Evolutionary conservation across 208 protist genomes (phyloP).

Genomic region (Phytomonas francai): DNA sequence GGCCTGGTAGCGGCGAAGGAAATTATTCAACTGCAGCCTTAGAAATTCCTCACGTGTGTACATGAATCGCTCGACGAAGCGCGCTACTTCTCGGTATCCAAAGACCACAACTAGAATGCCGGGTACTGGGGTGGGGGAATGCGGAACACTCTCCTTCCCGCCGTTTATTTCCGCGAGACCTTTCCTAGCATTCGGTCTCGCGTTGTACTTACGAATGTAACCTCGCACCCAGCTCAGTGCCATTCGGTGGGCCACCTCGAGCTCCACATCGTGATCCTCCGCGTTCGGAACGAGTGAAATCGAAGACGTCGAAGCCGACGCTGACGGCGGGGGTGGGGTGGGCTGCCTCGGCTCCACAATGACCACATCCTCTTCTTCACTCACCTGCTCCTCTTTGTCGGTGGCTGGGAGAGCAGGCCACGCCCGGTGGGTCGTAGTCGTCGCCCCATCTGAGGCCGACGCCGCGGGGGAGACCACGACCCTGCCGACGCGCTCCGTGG

Average conservation of each 20-base stretch:
- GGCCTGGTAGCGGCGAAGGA: slow-evolving; percentile 43
- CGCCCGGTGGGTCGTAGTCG: neutral
- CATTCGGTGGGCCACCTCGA: slow-evolving; percentile 49
- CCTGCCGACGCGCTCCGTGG: slow-evolving; percentile 56
- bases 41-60: slow-evolving; percentile 45
- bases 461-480: slow-evolving; percentile 14
- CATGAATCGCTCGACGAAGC: slow-evolving; percentile 46
- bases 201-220: neutral
- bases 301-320: neutral
- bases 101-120: slow-evolving; percentile 41
- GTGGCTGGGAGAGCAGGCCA: neutral
- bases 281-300: slow-evolving; percentile 34
- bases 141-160: neutral
- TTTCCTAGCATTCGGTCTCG: neutral
- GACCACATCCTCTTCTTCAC: slow-evolving; percentile 23
- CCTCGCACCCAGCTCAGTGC: slow-evolving; percentile 43
- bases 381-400: slow-evolving; percentile 16
- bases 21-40: slow-evolving; percentile 46
- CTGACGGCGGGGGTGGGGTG: neutral
- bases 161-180: slow-evolving; percentile 2
- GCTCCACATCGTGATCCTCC: slow-evolving; percentile 46
- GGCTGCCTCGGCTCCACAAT: slow-evolving; percentile 3
- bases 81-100: slow-evolving; percentile 24
- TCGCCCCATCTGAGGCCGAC: neutral
- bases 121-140: neutral